Evolutionary conservation across 2,329 filamentous ascomycete genomes (phyloP), one percentile per base, ranked within the genome.

Genomic region (Cordyceps tenuipes): DNA sequence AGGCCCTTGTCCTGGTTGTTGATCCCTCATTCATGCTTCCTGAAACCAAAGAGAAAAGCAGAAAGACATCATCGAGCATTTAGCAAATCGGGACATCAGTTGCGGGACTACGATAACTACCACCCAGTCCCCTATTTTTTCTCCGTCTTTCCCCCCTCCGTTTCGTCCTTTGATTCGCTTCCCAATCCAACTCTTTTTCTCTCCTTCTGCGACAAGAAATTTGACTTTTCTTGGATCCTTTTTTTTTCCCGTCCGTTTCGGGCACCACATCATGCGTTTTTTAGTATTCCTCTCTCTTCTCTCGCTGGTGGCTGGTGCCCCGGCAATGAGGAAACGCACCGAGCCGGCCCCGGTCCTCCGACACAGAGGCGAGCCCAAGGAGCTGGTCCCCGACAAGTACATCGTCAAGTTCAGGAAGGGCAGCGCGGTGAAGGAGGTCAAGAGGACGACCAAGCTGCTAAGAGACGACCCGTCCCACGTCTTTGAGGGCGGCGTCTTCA

Each of bases 351-450:
- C 65, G 15, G 26, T 66, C 10, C 59, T 64, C 21, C 50, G 46
- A 15, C 50, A 62, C 7, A 61, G 64, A 19, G 63, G 60, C 44
- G 63, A 54, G n/a, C 36, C 50, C 39, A 57, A 52, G 39, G 36
- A 57, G 15, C 23, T 63, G 21, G 54, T 66, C 26, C 51, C 50
- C 9, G 56, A 62, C 63, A 66, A 66, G 61, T 67, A 65, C 58
- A 66, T 67, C 52, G 65, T 67, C 55, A 64, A 64, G 23, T 56
- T 67, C 43, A 60, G 61, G 34, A 60, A 63, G 6, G 59, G 62
- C 34, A 54, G 49, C 23, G 23, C 51, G 13, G 65, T 67, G 47
- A 54, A 39, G 46, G 59, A 2, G 19, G 53, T 65, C 26, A 58
- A 61, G 23, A 48, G 23, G 13, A 57, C 59, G 50, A 51, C 66